Percentiles rank a stretch among this genome's conserved stretches.
Evolutionary conservation across 176 grass and related monocot genomes (phyloP).

Genomic region (Lolium perenne): DNA sequence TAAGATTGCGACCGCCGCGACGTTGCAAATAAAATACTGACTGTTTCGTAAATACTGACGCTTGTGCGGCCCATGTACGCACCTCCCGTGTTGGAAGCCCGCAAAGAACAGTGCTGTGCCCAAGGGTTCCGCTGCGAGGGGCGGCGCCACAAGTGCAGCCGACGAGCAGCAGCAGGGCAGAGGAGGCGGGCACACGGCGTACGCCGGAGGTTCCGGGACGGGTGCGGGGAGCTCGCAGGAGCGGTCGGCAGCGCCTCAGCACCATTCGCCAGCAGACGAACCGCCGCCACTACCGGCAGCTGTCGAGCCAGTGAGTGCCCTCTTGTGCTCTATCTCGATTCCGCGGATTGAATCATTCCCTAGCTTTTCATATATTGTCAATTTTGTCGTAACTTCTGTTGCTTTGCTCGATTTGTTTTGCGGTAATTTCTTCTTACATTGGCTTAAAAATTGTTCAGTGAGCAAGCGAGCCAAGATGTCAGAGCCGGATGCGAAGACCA

Average conservation of each 20-base stretch:
- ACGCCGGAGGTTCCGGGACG: background rate
- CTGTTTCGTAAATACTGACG: too few species aligned
- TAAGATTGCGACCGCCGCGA: too few species aligned
- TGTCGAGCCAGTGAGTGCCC: background rate
- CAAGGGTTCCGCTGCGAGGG: background rate
- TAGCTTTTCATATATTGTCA: background rate
- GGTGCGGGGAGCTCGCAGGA: background rate
- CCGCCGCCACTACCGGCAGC: background rate
- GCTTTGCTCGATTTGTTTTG: background rate
- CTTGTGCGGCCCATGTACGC: background rate
- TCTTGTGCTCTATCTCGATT: background rate
- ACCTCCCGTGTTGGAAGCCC: background rate
- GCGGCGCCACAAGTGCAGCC: background rate
- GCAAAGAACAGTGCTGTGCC: background rate
- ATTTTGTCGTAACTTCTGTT: background rate
- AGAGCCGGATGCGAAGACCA: background rate
- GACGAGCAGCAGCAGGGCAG: background rate
- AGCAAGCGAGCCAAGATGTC: conserved; percentile 3
- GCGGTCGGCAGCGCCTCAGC: background rate
- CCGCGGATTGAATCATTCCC: background rate
- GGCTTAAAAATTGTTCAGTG: background rate
- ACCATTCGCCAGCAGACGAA: background rate
- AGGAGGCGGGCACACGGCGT: background rate
- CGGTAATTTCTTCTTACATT: background rate
- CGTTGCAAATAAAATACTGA: too few species aligned